Percentiles rank a stretch among this genome's conserved stretches.
Conservation (phyloP, 768 basidiomycete species). For the Xerocomus brunneocitrinus region DNA sequence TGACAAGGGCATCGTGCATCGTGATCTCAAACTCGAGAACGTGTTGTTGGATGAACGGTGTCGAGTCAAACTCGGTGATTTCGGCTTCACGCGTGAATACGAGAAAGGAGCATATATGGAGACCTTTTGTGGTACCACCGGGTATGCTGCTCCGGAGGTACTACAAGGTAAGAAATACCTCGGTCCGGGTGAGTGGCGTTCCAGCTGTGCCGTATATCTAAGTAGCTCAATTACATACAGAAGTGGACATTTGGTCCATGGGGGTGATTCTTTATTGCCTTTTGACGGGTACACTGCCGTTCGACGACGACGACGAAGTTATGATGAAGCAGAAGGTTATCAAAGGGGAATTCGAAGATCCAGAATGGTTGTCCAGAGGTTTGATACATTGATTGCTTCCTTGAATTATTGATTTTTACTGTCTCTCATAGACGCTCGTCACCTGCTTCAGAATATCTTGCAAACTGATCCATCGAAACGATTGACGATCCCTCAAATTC, state of each 20-base stretch:
- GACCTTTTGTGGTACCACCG: constrained; percentile 93
- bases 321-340: constrained; percentile 84
- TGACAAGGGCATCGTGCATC: constrained; percentile 88
- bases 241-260: constrained; percentile 95
- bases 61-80: constrained; percentile 89
- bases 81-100: constrained; percentile 93
- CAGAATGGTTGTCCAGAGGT: constrained; percentile 89
- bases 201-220: neutral
- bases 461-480: constrained; percentile 73
- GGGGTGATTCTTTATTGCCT: constrained; percentile 89
- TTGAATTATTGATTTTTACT: constrained; percentile 1
- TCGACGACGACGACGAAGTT: constrained; percentile 84
- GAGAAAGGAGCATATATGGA: constrained; percentile 76
- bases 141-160: constrained; percentile 93
- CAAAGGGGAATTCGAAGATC: constrained; percentile 84
- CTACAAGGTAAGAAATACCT: constrained; percentile 82
- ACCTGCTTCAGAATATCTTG: constrained; percentile 74
- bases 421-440: constrained; percentile 64
- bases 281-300: constrained; percentile 84
- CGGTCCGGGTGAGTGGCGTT: constrained; percentile 64
- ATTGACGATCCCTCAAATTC: constrained; percentile 76
- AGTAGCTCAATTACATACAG: constrained; percentile 36
- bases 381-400: constrained; percentile 16
- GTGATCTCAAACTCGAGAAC: constrained; percentile 96
- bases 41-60: constrained; percentile 88